A percentile compares a stretch with the other conserved stretches of the same genome.
Conservation (phyloP, 805 yeast genomes). For the Zygosaccharomyces siamensis region DNA sequence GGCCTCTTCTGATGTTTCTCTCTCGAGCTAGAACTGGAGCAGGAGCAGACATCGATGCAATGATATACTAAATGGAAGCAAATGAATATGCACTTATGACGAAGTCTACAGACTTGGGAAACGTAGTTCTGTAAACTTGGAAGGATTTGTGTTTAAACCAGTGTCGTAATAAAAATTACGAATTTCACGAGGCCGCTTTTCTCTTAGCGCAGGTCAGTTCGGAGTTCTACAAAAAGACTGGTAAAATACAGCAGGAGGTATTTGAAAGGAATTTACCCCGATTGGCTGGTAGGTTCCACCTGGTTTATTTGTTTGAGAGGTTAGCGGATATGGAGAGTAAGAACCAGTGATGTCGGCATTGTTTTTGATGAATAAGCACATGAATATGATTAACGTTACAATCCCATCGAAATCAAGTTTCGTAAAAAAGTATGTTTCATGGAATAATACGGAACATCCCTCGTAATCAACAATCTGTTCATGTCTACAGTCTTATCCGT, state of each 20-base stretch:
- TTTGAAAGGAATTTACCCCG: not conserved
- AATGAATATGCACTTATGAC: not conserved
- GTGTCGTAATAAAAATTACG: no score
- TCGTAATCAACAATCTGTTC: not conserved
- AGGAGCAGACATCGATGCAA: conserved; percentile 15
- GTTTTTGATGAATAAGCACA: not conserved
- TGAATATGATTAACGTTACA: not conserved
- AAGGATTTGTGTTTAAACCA: not conserved
- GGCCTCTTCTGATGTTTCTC: conserved; percentile 45
- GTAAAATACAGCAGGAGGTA: not conserved
- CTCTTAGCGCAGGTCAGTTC: not conserved
- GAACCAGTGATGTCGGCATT: not conserved
- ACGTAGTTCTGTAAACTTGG: conserved; percentile 1
- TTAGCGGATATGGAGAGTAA: not conserved
- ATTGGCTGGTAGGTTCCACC: not conserved
- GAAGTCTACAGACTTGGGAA: not conserved
- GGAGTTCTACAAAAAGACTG: not conserved
- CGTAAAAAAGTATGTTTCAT: not conserved
- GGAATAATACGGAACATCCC: not conserved
- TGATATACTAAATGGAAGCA: not conserved
- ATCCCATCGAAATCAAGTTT: not conserved
- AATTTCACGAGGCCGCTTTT: not conserved
- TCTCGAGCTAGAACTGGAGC: conserved; percentile 19
- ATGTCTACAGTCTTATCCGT: not conserved
- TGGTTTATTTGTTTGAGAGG: not conserved